These are phyloP conservation scores for Chrysanthemum seticuspe DNA, from an alignment of 129 eudicot species.

Conservation along the genomic window DNA sequence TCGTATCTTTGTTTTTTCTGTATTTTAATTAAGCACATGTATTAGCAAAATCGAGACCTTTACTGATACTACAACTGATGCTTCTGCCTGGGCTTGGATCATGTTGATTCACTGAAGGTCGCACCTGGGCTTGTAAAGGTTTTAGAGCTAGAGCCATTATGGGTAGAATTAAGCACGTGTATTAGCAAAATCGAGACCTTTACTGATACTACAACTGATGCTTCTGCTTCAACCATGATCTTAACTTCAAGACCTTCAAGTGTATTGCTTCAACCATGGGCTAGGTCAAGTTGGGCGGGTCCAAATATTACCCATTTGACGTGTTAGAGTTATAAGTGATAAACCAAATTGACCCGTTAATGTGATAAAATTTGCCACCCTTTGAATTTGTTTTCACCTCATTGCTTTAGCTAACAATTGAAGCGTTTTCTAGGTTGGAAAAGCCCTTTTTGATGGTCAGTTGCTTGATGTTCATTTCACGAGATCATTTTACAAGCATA, in stretches of 20 bases:
- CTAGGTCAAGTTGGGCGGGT: no score
- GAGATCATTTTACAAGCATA: constrained; percentile 42
- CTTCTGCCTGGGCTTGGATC: no score
- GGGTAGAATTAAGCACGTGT: constrained; percentile 90
- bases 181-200: constrained; percentile 80
- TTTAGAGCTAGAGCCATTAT: constrained; percentile 91
- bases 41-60: no score
- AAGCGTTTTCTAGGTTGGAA: constrained; percentile 60
- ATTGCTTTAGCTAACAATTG: background rate
- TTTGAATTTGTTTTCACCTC: background rate
- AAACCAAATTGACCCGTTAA: no score
- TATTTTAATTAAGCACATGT: no score
- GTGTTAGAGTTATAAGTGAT: no score
- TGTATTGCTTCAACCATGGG: constrained; percentile 48
- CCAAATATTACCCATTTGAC: no score
- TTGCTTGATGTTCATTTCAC: constrained; percentile 95
- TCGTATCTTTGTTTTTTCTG: no score
- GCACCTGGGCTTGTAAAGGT: no score
- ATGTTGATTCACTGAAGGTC: no score
- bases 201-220: constrained; percentile 60
- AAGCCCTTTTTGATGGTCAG: constrained; percentile 95
- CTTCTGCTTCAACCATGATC: constrained; percentile 42
- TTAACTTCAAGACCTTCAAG: constrained; percentile 63
- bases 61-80: no score
- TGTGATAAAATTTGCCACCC: no score